Evolutionary conservation across 1,284 basidiomycete genomes (phyloP).

Genomic region (Ceratobasidium sp.): DNA sequence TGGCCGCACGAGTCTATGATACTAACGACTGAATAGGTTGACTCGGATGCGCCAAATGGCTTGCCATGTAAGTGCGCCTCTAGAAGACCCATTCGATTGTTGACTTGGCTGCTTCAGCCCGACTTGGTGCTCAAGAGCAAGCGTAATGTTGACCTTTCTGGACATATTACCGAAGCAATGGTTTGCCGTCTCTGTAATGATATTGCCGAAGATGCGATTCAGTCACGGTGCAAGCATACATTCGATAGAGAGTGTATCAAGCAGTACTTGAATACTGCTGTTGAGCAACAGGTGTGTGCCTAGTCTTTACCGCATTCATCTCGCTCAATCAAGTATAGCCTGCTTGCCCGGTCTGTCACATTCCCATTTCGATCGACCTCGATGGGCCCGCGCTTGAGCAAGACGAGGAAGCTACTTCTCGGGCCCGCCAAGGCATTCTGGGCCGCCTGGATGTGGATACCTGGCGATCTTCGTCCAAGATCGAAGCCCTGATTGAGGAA

Average conservation of each 20-base stretch:
- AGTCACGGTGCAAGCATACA: conserved; percentile 87
- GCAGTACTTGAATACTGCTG: conserved; percentile 84
- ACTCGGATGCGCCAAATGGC: conserved; percentile 96
- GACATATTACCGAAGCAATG: conserved; percentile 70
- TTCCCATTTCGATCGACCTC: conserved; percentile 92
- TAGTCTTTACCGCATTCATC: conserved; percentile 32
- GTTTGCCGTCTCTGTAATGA: conserved; percentile 97
- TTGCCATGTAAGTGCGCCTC: conserved; percentile 61
- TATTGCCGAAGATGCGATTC: conserved; percentile 95
- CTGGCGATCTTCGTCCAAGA: conserved; percentile 96
- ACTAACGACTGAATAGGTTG: conserved; percentile 55
- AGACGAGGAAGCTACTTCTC: conserved; percentile 64
- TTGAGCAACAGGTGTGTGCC: conserved; percentile 68
- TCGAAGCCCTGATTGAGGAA: conserved; percentile 96
- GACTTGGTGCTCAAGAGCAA: conserved; percentile 94
- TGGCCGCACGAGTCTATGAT: background rate
- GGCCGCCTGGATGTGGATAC: conserved; percentile 86
- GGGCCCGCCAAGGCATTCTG: conserved; percentile 88
- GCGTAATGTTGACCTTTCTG: conserved; percentile 68
- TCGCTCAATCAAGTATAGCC: conserved; percentile 59
- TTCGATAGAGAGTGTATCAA: conserved; percentile 96
- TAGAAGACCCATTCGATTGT: background rate
- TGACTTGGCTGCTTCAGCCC: conserved; percentile 56
- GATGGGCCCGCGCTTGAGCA: conserved; percentile 91
- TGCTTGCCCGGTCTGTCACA: conserved; percentile 93